A percentile compares a stretch with the other conserved stretches of the same genome.
These are phyloP conservation scores for Phallus indusiatus DNA, from an alignment of 768 basidiomycete genomes.

Conservation along the genomic window DNA sequence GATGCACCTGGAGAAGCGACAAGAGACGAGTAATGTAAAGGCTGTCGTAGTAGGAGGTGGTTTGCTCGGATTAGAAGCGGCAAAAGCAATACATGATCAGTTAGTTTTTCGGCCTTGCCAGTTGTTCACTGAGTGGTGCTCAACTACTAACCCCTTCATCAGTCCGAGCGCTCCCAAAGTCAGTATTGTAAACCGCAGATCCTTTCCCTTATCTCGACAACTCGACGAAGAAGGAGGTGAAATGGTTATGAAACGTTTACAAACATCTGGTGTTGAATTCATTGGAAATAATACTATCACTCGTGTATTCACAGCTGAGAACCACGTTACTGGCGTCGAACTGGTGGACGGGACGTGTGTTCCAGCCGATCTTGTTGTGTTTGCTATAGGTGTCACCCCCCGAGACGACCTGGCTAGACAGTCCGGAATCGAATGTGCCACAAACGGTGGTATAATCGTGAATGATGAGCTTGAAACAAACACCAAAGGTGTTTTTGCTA, in stretches of 20 bases:
- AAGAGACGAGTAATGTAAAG: slow-evolving; percentile 28
- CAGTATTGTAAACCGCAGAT: slow-evolving; percentile 42
- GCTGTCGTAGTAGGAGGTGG: slow-evolving; percentile 62
- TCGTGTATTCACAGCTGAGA: slow-evolving; percentile 28
- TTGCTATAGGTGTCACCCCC: slow-evolving; percentile 61
- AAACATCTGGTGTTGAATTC: slow-evolving; percentile 49
- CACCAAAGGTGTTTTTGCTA: slow-evolving; percentile 52
- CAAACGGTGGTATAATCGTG: slow-evolving; percentile 49
- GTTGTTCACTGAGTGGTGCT: not conserved
- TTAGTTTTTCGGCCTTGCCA: slow-evolving; percentile 21
- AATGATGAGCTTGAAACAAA: slow-evolving; percentile 49
- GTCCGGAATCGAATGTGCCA: slow-evolving; percentile 40
- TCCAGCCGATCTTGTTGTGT: slow-evolving; percentile 45
- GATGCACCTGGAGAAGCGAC: slow-evolving; percentile 37
- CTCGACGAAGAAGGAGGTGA: slow-evolving; percentile 49
- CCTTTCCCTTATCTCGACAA: slow-evolving; percentile 48
- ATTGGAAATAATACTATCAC: slow-evolving; percentile 32
- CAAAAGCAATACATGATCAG: slow-evolving; percentile 61
- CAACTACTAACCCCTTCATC: not conserved
- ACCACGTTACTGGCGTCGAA: slow-evolving; percentile 33
- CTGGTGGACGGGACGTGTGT: slow-evolving; percentile 35
- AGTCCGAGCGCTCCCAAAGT: slow-evolving; percentile 33
- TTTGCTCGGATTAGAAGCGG: slow-evolving; percentile 63
- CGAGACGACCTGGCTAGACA: slow-evolving; percentile 55
- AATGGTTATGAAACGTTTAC: slow-evolving; percentile 50